phyloP scores from a whole-genome alignment of 1,284 basidiomycete species.

The Schizophyllum commune region DNA sequence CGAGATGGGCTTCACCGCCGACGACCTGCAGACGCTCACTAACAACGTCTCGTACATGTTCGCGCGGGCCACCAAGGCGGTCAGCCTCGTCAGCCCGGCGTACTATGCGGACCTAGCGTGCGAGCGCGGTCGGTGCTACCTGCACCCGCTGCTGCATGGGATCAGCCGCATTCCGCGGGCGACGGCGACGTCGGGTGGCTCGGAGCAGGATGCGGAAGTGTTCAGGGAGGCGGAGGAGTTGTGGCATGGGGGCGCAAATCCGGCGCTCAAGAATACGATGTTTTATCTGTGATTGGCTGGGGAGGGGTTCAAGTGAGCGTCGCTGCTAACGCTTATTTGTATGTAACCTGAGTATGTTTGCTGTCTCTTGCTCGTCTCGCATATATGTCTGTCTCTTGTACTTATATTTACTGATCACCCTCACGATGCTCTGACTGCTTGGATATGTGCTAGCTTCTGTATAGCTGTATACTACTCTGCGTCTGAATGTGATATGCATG shows the following conservation, averaged over 20 bases:
- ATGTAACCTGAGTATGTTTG: neutral
- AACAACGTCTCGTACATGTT: slow-evolving; percentile 69
- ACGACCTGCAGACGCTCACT: slow-evolving; percentile 55
- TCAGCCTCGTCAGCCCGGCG: slow-evolving; percentile 70
- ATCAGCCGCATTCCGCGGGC: slow-evolving; percentile 25
- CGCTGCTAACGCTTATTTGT: neutral
- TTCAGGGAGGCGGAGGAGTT: slow-evolving; percentile 39
- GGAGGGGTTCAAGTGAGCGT: slow-evolving; percentile 20
- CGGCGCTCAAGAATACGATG: slow-evolving; percentile 50
- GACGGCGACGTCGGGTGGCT: slow-evolving; percentile 19
- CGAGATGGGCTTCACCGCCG: slow-evolving; percentile 59
- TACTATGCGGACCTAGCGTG: slow-evolving; percentile 74
- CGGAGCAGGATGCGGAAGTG: slow-evolving; percentile 39
- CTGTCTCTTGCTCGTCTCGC: too few species aligned
- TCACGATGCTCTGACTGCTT: too few species aligned
- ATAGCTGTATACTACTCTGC: too few species aligned
- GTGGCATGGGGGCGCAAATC: slow-evolving; percentile 55
- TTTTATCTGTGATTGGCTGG: slow-evolving; percentile 50
- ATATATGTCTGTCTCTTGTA: too few species aligned
- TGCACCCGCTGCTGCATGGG: slow-evolving; percentile 59
- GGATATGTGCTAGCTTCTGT: too few species aligned
- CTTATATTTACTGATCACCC: too few species aligned
- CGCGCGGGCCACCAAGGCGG: slow-evolving; percentile 72
- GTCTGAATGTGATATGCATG: too few species aligned
- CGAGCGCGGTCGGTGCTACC: slow-evolving; percentile 69